Base-by-base conservation (phyloP, 1,284 basidiomycete species). In the Puccinia hordei region DNA sequence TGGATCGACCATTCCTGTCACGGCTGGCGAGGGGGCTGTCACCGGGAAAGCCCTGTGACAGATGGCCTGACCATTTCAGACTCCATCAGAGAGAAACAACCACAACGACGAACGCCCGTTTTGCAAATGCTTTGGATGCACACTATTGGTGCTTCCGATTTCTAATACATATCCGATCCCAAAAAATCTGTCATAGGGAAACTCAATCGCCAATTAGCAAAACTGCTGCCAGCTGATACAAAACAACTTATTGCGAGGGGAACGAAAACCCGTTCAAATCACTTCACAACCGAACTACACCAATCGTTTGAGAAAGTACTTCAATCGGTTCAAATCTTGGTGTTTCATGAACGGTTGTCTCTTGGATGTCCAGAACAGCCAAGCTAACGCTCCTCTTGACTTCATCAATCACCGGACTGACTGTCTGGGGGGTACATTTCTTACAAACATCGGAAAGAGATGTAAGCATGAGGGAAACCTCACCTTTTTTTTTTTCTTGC, bases 391-490 rank as follows among this genome's bases (percentile, higher is more conserved):
- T 80, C 27, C 30, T 73, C 15, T 49, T 63, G 24, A 80, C 78
- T 33, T 61, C 71, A 33, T 71, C 71, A 13, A 66, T 80, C 57
- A 73, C 78, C 5, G 78, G 78, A 49, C 57, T 80, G 49, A 93
- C 92, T 8, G 90, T 99, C 84, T 95, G 91, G 90, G 93, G 91
- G 27, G 96, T 99, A 8, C 96, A 98, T 85, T 92, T 89, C 84
- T 89, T 96, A 82, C 96, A 99, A 86, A 88, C 89, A 61, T 89
- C 90, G 83, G 95, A 99, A 86, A 91, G 91, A 78, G 90, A 94
- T 84, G 95, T 95, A 73, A 83, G 87, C 84, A 0, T 63, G 19
- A 41, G 82, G 59, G 5, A 2, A 10, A n/a, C n/a, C 22, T 55
- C 27, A 10, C 15, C n/a, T n/a, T 61, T 51, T 15, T 65, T 46